Conservation (phyloP, 208 protist species). For the Acanthamoeba sp. region DNA sequence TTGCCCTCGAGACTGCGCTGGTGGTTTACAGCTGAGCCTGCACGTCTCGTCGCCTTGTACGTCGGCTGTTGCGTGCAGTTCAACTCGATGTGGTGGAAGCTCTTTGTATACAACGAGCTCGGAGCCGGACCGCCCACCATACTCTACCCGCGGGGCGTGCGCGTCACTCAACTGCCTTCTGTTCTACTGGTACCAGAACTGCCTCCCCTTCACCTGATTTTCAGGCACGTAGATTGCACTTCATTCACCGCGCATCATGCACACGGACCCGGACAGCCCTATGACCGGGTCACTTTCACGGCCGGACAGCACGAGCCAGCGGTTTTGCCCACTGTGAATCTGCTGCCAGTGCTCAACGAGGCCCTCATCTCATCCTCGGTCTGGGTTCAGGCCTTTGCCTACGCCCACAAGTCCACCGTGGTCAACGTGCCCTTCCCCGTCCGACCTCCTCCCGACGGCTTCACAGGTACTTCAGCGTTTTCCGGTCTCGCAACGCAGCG, state of each 20-base stretch:
- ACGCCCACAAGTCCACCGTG: slow-evolving; percentile 38
- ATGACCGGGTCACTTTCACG: slow-evolving; percentile 78
- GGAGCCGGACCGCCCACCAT: slow-evolving; percentile 85
- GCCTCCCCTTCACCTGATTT: neutral
- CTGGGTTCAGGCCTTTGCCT: slow-evolving; percentile 80
- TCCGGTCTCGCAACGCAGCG: neutral
- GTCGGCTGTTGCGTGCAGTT: slow-evolving; percentile 41
- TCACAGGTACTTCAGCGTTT: neutral
- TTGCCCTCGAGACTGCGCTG: too few relatives aligned
- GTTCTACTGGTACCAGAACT: slow-evolving; percentile 71
- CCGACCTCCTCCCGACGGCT: slow-evolving; percentile 13
- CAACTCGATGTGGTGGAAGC: slow-evolving; percentile 86
- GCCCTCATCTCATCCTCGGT: slow-evolving; percentile 82
- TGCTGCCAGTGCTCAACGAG: slow-evolving; percentile 85
- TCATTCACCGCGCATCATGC: too few relatives aligned
- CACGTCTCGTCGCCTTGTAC: neutral
- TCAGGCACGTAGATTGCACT: too few relatives aligned
- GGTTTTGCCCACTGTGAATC: slow-evolving; percentile 72
- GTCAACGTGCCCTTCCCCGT: slow-evolving; percentile 34
- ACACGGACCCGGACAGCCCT: slow-evolving; percentile 1
- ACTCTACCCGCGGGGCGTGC: slow-evolving; percentile 81
- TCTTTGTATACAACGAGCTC: slow-evolving; percentile 83
- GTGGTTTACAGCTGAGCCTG: too few relatives aligned
- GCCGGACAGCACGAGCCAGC: slow-evolving; percentile 82
- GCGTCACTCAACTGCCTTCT: slow-evolving; percentile 80